Base-by-base conservation (phyloP, 345 rosid genomes). In the Salix caprea region DNA sequence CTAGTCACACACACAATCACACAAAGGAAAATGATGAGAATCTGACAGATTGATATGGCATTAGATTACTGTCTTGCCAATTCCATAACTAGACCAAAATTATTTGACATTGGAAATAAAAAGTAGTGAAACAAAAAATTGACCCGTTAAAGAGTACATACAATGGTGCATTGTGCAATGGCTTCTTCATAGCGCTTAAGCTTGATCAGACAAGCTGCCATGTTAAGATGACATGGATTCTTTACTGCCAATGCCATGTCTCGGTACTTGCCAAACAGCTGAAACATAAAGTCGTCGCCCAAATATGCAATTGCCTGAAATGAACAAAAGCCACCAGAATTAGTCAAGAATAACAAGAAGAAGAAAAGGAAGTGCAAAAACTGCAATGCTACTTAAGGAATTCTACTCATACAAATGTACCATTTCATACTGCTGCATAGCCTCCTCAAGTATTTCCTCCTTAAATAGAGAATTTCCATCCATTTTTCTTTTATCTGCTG, bases 191-290 rank as follows among this genome's bases (percentile, higher is more conserved):
- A 86, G 67, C 89, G 92, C 82, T 86, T 89, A 54, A 91, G 91
- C 89, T 95, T 95, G 82, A 93, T 91, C 54, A 93, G 78, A 84
- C 96, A 93, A 40, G 97, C 98, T 36, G 99, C 97, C 81, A 85
- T 91, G 85, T 95, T 95, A 68, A 93, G 88, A 82, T 95, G 99
- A 80, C 96, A 96, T 73, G 99, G 99, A 85, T 93, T 93, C 82
- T 95, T 95, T 36, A 95, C 99, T 39, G 99, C 98, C 83, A 93
- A 84, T 67, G 99, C 99, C 98, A 93, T 93, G 82, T 95, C 99
- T 65, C 89, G 89, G 76, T 88, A 93, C 87, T 95, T 95, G 75
- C 98, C 99, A 83, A 93, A 93, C 76, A 93, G 85, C 83, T 93
- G 99, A 85, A 95, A 93, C 97, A 95, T 95, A 77, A 95, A 95